Evolutionary conservation across 2,329 filamentous ascomycete genomes (phyloP).

Genomic region (Diaporthe citriasiana): DNA sequence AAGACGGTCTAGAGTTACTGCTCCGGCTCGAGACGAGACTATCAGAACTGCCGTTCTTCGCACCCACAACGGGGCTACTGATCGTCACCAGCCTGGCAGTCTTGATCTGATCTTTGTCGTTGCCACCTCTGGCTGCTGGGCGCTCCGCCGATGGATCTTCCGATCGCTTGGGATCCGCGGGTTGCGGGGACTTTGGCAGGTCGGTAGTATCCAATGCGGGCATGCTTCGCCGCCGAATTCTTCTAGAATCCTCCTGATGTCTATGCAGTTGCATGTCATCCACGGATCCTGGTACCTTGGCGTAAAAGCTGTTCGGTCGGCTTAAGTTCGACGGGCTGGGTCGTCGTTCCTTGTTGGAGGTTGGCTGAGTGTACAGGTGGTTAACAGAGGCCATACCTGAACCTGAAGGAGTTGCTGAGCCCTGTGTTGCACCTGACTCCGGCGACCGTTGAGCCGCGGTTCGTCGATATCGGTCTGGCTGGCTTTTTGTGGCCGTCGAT

Average conservation of each 20-base stretch:
- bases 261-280: conserved; percentile 79
- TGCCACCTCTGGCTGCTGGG: conserved; percentile 49
- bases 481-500: conserved; percentile 73
- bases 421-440: conserved; percentile 58
- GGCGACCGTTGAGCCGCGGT: conserved; percentile 66
- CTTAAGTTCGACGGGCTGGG: conserved; percentile 55
- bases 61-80: conserved; percentile 53
- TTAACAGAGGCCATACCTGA: conserved; percentile 68
- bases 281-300: conserved; percentile 60
- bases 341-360: conserved; percentile 51
- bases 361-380: conserved; percentile 65
- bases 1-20: conserved; percentile 72
- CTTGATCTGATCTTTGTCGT: conserved; percentile 57
- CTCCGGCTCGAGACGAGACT: conserved; percentile 73
- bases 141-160: conserved; percentile 52
- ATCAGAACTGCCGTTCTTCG: conserved; percentile 72
- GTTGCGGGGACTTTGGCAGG: conserved; percentile 55
- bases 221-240: conserved; percentile 86
- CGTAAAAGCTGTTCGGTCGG: conserved; percentile 68
- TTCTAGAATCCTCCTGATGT: conserved; percentile 76
- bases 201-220: conserved; percentile 71
- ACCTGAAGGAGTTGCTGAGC: conserved; percentile 62
- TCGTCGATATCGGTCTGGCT: conserved; percentile 88
- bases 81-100: conserved; percentile 52
- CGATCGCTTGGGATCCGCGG: conserved; percentile 55